Evolutionary conservation across 441 rosid genomes (phyloP).

Genomic region (Theobroma grandiflorum): DNA sequence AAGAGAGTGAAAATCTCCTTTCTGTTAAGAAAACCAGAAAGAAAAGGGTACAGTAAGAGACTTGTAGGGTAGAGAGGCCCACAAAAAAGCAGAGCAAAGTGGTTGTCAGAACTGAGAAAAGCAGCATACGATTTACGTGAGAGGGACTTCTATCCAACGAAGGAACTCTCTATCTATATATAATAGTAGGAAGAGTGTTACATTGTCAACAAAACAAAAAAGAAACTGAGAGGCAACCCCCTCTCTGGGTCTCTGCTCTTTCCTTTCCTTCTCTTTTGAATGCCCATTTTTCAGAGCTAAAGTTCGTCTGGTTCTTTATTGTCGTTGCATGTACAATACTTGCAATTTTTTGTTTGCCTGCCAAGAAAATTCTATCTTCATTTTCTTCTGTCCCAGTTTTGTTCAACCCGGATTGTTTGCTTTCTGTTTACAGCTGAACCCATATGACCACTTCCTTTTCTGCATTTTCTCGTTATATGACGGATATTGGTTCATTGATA

Average conservation of each 20-base stretch:
- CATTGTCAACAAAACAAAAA: not conserved
- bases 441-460: not conserved
- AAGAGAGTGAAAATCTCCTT: constrained; percentile 3
- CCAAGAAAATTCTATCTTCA: not conserved
- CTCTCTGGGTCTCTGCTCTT: not conserved
- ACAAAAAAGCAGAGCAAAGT: not conserved
- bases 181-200: not conserved
- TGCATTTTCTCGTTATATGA: not conserved
- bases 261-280: not conserved
- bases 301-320: not conserved
- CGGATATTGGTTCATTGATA: not conserved
- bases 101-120: no score
- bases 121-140: not conserved
- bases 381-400: not conserved
- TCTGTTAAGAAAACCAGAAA: not conserved
- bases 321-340: not conserved
- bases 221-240: not conserved
- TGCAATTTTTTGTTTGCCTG: not conserved
- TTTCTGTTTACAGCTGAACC: not conserved
- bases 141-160: not conserved
- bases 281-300: not conserved
- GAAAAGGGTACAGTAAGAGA: not conserved
- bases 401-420: not conserved
- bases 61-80: not conserved
- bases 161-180: not conserved